These are phyloP conservation scores for Castanea crenata DNA, from an alignment of 306 rosid genomes.

Conservation along the genomic window DNA sequence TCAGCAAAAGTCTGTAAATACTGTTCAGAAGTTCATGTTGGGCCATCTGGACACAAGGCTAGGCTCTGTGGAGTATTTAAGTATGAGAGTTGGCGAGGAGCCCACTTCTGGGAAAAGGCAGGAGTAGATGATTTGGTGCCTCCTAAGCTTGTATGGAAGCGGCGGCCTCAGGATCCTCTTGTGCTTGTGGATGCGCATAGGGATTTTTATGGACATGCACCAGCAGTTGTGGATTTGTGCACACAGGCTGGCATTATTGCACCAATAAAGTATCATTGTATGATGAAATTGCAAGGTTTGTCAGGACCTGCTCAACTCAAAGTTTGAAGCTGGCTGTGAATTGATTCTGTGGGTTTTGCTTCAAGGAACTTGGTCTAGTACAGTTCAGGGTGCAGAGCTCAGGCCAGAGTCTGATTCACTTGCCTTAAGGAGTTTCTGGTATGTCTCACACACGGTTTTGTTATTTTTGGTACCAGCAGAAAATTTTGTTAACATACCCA, in stretches of 20 bases:
- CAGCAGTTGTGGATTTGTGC: conserved; percentile 80
- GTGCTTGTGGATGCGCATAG: conserved; percentile 65
- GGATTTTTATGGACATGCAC: conserved; percentile 71
- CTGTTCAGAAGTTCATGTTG: conserved; percentile 87
- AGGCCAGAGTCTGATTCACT: background rate
- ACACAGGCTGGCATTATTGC: conserved; percentile 55
- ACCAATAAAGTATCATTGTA: conserved; percentile 58
- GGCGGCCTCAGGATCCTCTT: conserved; percentile 74
- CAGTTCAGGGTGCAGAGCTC: conserved; percentile 3
- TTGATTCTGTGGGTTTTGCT: conserved; percentile 7
- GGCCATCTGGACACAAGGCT: conserved; percentile 87
- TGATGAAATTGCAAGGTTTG: conserved; percentile 81
- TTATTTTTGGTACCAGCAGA: conserved; percentile 3
- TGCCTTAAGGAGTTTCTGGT: background rate
- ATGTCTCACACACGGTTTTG: conserved; percentile 15
- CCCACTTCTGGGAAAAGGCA: conserved; percentile 83
- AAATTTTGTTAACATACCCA: background rate
- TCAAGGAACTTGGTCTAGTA: conserved; percentile 4
- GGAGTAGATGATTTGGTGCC: conserved; percentile 76
- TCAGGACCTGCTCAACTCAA: conserved; percentile 30
- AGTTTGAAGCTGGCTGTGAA: conserved; percentile 1
- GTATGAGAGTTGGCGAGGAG: conserved; percentile 77
- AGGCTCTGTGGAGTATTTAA: conserved; percentile 80
- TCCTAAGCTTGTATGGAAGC: conserved; percentile 69
- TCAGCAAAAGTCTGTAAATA: conserved; percentile 78